Percentiles rank a stretch among this genome's conserved stretches.
phyloP scores from a whole-genome alignment of 345 rosid species.

The Psidium guajava region DNA sequence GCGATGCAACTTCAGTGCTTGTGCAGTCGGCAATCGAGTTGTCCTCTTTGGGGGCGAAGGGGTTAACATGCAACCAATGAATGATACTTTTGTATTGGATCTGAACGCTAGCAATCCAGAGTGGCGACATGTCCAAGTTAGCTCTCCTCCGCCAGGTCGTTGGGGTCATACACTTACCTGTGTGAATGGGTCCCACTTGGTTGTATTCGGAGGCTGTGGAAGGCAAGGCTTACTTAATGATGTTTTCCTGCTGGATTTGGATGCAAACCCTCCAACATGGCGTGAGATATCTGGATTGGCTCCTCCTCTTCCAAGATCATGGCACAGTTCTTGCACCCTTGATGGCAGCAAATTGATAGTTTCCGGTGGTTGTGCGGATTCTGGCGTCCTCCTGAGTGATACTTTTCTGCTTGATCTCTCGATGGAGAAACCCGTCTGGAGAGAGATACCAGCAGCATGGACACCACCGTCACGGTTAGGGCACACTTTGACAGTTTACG shows the following conservation, averaged over 20 bases:
- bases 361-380: constrained; percentile 89
- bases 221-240: constrained; percentile 78
- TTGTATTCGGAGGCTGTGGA: constrained; percentile 91
- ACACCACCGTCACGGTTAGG: constrained; percentile 84
- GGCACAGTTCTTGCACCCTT: constrained; percentile 95
- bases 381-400: constrained; percentile 83
- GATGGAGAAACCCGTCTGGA: constrained; percentile 84
- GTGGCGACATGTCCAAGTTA: constrained; percentile 81
- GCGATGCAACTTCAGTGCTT: constrained; percentile 80
- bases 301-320: constrained; percentile 80
- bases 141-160: constrained; percentile 86
- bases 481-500: constrained; percentile 73
- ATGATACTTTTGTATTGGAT: constrained; percentile 83
- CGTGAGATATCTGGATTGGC: constrained; percentile 83
- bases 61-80: constrained; percentile 93
- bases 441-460: constrained; percentile 84
- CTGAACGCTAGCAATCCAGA: constrained; percentile 60
- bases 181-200: constrained; percentile 68
- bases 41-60: constrained; percentile 92
- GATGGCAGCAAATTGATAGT: constrained; percentile 83
- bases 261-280: constrained; percentile 82
- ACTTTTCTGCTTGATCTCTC: constrained; percentile 82
- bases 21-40: constrained; percentile 84
- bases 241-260: constrained; percentile 73
- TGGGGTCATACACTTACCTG: constrained; percentile 91